These are phyloP conservation scores for Herpotrichia juniperi DNA, from an alignment of 2,329 filamentous ascomycete genomes.

Conservation along the genomic window DNA sequence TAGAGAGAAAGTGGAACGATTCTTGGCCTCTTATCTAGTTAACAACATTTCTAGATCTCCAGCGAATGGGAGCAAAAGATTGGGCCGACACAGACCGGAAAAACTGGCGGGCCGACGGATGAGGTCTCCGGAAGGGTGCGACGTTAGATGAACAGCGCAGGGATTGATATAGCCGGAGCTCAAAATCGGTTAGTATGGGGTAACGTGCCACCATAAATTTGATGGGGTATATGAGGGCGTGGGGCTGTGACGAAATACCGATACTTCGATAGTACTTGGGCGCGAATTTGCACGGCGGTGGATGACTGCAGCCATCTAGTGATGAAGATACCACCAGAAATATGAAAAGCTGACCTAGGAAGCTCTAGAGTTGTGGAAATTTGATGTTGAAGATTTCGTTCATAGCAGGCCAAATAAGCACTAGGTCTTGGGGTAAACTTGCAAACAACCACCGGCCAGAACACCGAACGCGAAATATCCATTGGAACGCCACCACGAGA, in stretches of 20 bases:
- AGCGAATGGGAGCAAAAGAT: constrained; percentile 7
- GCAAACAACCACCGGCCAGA: constrained; percentile 14
- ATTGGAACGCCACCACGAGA: constrained; percentile 7
- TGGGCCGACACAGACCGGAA: constrained; percentile 8
- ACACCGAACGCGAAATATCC: not conserved
- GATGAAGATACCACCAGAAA: too few species aligned
- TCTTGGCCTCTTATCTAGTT: too few species aligned
- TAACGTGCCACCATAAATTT: constrained; percentile 16
- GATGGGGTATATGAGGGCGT: not conserved
- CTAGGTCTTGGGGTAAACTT: constrained; percentile 15
- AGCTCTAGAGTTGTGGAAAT: constrained; percentile 4
- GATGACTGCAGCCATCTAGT: not conserved
- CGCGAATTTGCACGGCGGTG: not conserved
- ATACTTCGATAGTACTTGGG: not conserved
- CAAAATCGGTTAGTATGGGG: constrained; percentile 17
- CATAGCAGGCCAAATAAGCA: constrained; percentile 10
- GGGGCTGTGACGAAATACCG: not conserved
- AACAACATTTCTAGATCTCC: not conserved
- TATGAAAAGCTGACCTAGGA: too few species aligned
- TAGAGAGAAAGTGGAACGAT: not conserved
- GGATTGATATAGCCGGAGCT: constrained; percentile 32
- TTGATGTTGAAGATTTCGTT: not conserved
- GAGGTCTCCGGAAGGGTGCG: constrained; percentile 20
- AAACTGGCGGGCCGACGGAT: constrained; percentile 22
- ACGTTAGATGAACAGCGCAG: constrained; percentile 30